Evolutionary conservation across 257 asterid species (phyloP).

Genomic region (Forsythia suspensa): DNA sequence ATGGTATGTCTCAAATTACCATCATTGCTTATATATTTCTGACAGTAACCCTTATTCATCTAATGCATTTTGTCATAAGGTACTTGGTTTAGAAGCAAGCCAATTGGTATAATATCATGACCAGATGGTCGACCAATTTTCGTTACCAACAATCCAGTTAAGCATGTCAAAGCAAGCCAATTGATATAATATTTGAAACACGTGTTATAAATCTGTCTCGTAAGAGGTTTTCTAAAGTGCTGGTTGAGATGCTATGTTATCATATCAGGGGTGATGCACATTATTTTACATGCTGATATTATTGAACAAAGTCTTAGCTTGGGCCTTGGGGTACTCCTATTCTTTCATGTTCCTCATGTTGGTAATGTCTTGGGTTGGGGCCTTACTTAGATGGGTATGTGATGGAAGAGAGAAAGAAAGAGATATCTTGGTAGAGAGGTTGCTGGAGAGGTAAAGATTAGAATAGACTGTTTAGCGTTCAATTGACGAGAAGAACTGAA

Average conservation of each 20-base stretch:
- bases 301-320: not conserved
- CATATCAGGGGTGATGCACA: not conserved
- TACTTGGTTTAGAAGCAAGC: not conserved
- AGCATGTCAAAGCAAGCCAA: not conserved
- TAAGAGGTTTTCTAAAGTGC: not conserved
- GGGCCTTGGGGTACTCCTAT: not conserved
- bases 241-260: not conserved
- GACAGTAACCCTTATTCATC: not conserved
- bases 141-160: not conserved
- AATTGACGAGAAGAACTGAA: not conserved
- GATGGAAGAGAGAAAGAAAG: not conserved
- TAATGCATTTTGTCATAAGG: not conserved
- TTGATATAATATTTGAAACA: not conserved
- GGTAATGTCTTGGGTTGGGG: not conserved
- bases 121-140: too few relatives aligned
- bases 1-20: conserved; percentile 46
- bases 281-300: not conserved
- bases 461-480: not conserved
- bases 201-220: not conserved
- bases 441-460: not conserved
- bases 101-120: too few relatives aligned
- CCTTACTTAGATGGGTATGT: not conserved
- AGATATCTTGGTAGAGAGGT: not conserved
- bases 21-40: not conserved
- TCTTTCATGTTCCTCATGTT: not conserved